Evolutionary conservation across 768 basidiomycete genomes (phyloP).

Genomic region (Auricularia cornea): DNA sequence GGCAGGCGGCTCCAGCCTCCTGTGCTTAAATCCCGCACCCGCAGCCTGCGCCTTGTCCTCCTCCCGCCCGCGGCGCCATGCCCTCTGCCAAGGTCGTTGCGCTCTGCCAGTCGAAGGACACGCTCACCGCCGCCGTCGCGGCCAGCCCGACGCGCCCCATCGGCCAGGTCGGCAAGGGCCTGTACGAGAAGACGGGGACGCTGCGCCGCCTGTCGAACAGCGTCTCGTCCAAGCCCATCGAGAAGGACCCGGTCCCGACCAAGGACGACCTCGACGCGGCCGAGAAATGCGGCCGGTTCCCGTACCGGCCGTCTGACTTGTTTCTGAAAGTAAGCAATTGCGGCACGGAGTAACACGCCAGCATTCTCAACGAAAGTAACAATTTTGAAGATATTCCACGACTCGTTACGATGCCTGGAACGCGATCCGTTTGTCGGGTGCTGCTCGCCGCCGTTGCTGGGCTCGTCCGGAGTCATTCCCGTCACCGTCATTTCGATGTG

Average conservation of each 20-base stretch:
- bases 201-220: slow-evolving; percentile 12
- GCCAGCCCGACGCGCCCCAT: slow-evolving; percentile 28
- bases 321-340: slow-evolving; percentile 44
- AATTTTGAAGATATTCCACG: slow-evolving; percentile 44
- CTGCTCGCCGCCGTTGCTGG: slow-evolving; percentile 56
- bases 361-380: neutral
- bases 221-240: slow-evolving; percentile 15
- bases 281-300: slow-evolving; percentile 44
- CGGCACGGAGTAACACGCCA: slow-evolving; percentile 24
- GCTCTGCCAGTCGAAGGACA: slow-evolving; percentile 25
- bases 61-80: slow-evolving; percentile 9
- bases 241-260: slow-evolving; percentile 22
- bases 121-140: slow-evolving; percentile 36
- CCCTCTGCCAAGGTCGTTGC: slow-evolving; percentile 22
- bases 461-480: slow-evolving; percentile 53
- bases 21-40: no score
- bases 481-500: slow-evolving; percentile 51
- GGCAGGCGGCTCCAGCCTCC: no score
- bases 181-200: slow-evolving; percentile 31
- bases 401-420: slow-evolving; percentile 52
- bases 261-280: slow-evolving; percentile 39
- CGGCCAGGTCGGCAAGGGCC: slow-evolving; percentile 28
- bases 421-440: slow-evolving; percentile 46
- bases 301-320: slow-evolving; percentile 44
- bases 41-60: no score